A percentile compares a stretch with the other conserved stretches of the same genome.
phyloP scores from a whole-genome alignment of 2,329 filamentous ascomycete genomes.

The Phyllosticta capitalensis region DNA sequence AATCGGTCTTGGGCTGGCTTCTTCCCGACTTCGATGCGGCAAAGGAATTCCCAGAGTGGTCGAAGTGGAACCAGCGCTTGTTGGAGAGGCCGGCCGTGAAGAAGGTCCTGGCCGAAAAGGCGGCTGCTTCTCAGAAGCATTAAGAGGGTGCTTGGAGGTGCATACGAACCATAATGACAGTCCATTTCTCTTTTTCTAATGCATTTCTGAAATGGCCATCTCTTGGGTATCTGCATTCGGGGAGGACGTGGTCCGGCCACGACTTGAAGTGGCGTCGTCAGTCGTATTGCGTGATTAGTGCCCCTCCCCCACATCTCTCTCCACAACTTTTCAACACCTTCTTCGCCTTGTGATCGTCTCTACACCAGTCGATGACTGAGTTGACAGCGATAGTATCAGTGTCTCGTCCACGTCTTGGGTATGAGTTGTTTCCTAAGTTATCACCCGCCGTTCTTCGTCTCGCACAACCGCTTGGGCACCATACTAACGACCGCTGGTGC shows the following conservation, averaged over 20 bases:
- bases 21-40: constrained; percentile 19
- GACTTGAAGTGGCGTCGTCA: background rate
- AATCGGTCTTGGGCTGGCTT: constrained; percentile 16
- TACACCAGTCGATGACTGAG: background rate
- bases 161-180: background rate
- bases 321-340: background rate
- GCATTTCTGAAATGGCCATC: background rate
- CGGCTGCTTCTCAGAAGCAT: background rate
- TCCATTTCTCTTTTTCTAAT: background rate
- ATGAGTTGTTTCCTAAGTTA: background rate
- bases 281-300: background rate
- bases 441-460: background rate
- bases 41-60: constrained; percentile 19
- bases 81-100: constrained; percentile 18
- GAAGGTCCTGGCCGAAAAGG: constrained; percentile 14
- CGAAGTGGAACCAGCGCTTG: constrained; percentile 21
- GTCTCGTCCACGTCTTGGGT: background rate
- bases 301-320: background rate
- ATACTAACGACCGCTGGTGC: background rate
- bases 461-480: background rate
- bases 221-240: background rate
- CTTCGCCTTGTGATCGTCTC: background rate
- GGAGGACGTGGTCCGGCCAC: background rate
- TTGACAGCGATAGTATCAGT: background rate
- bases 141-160: background rate